Evolutionary conservation across 768 basidiomycete species (phyloP).

Genomic region (Suillus weaverae): DNA sequence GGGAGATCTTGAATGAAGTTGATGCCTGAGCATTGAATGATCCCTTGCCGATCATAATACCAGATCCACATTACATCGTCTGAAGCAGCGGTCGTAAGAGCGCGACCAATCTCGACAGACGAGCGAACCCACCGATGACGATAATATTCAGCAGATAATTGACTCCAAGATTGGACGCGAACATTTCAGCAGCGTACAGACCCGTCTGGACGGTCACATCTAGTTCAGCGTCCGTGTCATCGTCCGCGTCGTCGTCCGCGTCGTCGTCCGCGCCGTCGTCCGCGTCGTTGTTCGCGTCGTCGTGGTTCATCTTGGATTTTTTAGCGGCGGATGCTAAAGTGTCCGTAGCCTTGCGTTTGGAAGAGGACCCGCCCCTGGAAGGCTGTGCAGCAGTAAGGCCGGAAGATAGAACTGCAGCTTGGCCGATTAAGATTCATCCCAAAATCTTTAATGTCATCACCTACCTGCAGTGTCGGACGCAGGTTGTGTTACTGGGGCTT

Average conservation of each 20-base stretch:
- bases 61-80: neutral
- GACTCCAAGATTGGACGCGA: neutral
- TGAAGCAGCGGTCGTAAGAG: neutral
- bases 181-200: neutral
- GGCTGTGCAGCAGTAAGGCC: neutral
- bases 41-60: slow-evolving; percentile 3
- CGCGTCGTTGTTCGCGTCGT: too few relatives aligned
- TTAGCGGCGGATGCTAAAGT: neutral
- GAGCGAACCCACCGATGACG: neutral
- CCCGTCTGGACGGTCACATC: neutral
- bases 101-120: neutral
- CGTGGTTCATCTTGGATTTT: neutral
- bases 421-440: neutral
- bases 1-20: slow-evolving; percentile 8
- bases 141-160: neutral
- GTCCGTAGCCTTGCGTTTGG: neutral
- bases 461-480: neutral
- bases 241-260: too few relatives aligned
- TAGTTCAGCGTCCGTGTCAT: neutral
- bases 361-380: neutral
- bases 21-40: neutral
- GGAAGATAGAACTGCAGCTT: neutral
- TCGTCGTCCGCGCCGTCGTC: too few relatives aligned
- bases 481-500: neutral
- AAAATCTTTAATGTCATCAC: neutral